Evolutionary conservation across 805 yeast genomes (phyloP).

Genomic region (Metschnikowia santaceciliae): DNA sequence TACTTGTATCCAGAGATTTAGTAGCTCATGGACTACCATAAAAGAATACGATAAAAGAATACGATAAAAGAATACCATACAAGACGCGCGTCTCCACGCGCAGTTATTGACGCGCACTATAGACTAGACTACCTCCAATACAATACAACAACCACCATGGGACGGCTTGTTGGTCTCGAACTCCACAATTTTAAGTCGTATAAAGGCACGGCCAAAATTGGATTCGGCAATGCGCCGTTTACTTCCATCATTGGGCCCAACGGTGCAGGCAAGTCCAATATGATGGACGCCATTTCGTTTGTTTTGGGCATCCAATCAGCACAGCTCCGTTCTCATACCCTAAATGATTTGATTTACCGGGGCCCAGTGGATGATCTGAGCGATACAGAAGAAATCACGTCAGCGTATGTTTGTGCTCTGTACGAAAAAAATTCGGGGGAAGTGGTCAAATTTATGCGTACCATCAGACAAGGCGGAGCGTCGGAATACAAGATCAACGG

Average conservation of each 20-base stretch:
- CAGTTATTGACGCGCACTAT: neutral
- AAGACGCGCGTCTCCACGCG: neutral
- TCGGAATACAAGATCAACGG: constrained; percentile 69
- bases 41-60: no score
- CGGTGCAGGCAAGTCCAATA: constrained; percentile 95
- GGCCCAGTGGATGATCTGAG: constrained; percentile 39
- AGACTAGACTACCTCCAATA: no score
- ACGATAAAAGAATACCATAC: no score
- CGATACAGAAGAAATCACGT: constrained; percentile 34
- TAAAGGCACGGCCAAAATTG: constrained; percentile 67
- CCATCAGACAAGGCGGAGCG: constrained; percentile 53
- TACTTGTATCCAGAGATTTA: no score
- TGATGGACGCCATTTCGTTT: constrained; percentile 96
- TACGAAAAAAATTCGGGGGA: constrained; percentile 65
- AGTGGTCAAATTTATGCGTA: constrained; percentile 57
- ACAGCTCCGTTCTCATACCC: constrained; percentile 68
- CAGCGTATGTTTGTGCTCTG: constrained; percentile 74
- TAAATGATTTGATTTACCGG: constrained; percentile 78
- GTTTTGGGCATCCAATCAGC: constrained; percentile 79
- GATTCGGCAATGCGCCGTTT: constrained; percentile 79
- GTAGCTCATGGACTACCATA: no score
- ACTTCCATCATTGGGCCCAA: constrained; percentile 97
- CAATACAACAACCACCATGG: constrained; percentile 49
- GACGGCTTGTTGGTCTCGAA: constrained; percentile 74
- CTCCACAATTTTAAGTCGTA: constrained; percentile 89